Evolutionary conservation across 2,329 filamentous ascomycete species (phyloP).

Genomic region (Parastagonospora avenae): DNA sequence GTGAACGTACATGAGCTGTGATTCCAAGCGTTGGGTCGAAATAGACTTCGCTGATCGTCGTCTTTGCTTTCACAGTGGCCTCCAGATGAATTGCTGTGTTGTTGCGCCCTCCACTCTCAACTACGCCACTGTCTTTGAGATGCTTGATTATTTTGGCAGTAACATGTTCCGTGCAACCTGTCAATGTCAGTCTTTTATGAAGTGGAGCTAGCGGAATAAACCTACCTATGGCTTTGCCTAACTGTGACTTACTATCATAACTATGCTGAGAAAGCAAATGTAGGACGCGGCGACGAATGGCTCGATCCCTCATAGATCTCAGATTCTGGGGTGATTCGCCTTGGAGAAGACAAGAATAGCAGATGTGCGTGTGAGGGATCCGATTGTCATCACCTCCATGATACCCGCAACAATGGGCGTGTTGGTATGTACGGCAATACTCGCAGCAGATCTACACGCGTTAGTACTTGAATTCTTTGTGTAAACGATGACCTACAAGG

Average conservation of each 20-base stretch:
- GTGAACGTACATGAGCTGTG: too few relatives aligned
- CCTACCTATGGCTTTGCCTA: neutral
- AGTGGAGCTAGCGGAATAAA: neutral
- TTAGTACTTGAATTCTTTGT: neutral
- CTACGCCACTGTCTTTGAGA: neutral
- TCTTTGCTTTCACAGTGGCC: too few relatives aligned
- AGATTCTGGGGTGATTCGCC: conserved; percentile 19
- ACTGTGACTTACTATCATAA: neutral
- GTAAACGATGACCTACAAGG: neutral
- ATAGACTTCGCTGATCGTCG: too few relatives aligned
- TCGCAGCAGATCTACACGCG: conserved; percentile 48
- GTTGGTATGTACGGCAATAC: conserved; percentile 54
- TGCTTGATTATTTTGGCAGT: neutral
- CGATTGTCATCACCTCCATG: conserved; percentile 42
- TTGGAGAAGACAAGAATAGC: conserved; percentile 53
- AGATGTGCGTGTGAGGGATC: conserved; percentile 51
- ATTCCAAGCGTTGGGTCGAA: too few relatives aligned
- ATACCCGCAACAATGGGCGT: conserved; percentile 55
- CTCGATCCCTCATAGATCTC: conserved; percentile 15
- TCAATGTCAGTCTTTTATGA: neutral
- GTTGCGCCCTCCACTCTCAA: neutral
- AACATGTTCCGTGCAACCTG: neutral
- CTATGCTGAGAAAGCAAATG: neutral
- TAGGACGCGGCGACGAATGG: conserved; percentile 22
- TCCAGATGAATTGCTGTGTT: neutral